A percentile compares a stretch with the other conserved stretches of the same genome.
phyloP scores from a whole-genome alignment of 2,329 filamentous ascomycete species.

The Thelonectria discophora region DNA sequence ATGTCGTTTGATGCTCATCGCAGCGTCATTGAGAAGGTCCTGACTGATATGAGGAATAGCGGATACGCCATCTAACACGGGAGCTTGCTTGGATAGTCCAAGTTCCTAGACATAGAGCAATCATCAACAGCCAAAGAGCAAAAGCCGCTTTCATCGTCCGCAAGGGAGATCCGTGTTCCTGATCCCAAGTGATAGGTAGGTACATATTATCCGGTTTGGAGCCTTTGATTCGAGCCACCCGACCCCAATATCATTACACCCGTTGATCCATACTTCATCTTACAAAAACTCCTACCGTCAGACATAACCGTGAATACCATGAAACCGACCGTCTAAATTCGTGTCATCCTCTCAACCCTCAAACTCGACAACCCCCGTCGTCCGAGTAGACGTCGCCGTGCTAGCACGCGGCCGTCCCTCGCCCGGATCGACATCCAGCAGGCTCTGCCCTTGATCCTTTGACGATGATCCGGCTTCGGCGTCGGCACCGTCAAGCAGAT shows the following conservation, averaged over 20 bases:
- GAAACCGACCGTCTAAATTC: slow-evolving; percentile 21
- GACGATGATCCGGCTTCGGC: slow-evolving; percentile 66
- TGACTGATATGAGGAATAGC: slow-evolving; percentile 39
- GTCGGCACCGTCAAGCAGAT: slow-evolving; percentile 78
- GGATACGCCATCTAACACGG: slow-evolving; percentile 36
- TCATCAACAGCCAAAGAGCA: not conserved
- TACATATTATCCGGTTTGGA: slow-evolving; percentile 15
- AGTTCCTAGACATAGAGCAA: too few species aligned
- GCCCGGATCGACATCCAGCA: slow-evolving; percentile 47
- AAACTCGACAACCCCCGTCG: slow-evolving; percentile 54
- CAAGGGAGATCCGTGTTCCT: slow-evolving; percentile 2
- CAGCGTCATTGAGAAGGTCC: slow-evolving; percentile 41
- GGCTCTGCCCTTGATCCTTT: slow-evolving; percentile 46
- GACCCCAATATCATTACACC: slow-evolving; percentile 17
- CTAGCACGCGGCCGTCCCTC: slow-evolving; percentile 40
- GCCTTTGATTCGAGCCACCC: slow-evolving; percentile 17
- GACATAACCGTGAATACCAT: slow-evolving; percentile 24
- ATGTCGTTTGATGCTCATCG: slow-evolving; percentile 39
- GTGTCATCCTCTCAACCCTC: slow-evolving; percentile 45
- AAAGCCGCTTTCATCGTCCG: too few species aligned
- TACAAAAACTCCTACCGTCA: slow-evolving; percentile 23
- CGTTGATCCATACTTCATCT: slow-evolving; percentile 11
- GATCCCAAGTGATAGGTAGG: slow-evolving; percentile 3
- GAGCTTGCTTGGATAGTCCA: too few species aligned
- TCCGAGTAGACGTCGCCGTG: slow-evolving; percentile 42